Evolutionary conservation across 2,329 filamentous ascomycete species (phyloP).

Genomic region (Scleromitrula shiraiana): DNA sequence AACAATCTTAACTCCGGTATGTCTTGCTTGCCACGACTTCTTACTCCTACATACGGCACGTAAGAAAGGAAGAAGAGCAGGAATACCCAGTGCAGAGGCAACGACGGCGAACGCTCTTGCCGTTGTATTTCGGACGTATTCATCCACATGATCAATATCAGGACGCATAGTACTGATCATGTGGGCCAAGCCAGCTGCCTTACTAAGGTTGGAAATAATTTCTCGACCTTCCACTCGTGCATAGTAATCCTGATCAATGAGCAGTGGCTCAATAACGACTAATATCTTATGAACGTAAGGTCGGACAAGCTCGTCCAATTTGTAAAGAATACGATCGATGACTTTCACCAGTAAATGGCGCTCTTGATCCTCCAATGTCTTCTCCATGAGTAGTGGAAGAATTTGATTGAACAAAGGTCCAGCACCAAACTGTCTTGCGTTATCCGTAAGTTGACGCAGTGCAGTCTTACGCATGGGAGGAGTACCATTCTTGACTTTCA

Average conservation of each 20-base stretch:
- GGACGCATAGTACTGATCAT: constrained; percentile 99
- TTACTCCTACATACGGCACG: constrained; percentile 95
- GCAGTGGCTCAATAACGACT: constrained; percentile 95
- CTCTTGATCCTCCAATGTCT: constrained; percentile 94
- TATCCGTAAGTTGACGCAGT: constrained; percentile 92
- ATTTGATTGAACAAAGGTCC: constrained; percentile 96
- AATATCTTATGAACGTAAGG: constrained; percentile 98
- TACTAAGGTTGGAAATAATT: constrained; percentile 96
- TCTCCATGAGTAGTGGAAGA: constrained; percentile 93
- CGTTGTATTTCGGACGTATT: constrained; percentile 97
- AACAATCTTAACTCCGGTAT: constrained; percentile 98
- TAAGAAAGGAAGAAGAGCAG: constrained; percentile 87
- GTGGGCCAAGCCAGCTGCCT: constrained; percentile 90
- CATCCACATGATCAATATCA: constrained; percentile 96
- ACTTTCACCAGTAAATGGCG: constrained; percentile 98
- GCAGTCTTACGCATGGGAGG: constrained; percentile 98
- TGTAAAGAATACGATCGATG: constrained; percentile 96
- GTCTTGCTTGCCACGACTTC: constrained; percentile 97
- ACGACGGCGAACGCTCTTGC: constrained; percentile 96
- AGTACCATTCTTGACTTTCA: constrained; percentile 99
- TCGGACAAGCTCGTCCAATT: constrained; percentile 90
- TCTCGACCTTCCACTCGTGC: constrained; percentile 95
- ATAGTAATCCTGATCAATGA: constrained; percentile 99
- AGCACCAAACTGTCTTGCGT: constrained; percentile 91
- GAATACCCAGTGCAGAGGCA: constrained; percentile 90